These are phyloP conservation scores for Colletotrichum costaricense DNA, from an alignment of 2,329 filamentous ascomycete genomes.

Conservation along the genomic window DNA sequence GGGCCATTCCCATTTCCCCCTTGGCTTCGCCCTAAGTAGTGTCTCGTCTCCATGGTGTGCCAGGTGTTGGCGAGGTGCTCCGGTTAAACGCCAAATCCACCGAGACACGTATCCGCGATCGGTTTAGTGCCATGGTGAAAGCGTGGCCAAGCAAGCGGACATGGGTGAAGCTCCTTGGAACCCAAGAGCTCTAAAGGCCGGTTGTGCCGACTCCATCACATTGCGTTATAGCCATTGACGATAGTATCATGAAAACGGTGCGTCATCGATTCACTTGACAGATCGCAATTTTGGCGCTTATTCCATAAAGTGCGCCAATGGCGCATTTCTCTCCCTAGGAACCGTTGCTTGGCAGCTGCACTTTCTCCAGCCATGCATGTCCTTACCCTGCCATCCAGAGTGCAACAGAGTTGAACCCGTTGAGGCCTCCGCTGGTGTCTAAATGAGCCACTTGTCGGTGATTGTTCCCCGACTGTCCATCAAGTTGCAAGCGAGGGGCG, in stretches of 20 bases:
- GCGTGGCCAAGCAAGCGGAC: slow-evolving; percentile 15
- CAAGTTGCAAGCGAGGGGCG: neutral
- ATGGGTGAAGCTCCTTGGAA: slow-evolving; percentile 14
- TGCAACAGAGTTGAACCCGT: neutral
- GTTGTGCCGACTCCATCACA: slow-evolving; percentile 10
- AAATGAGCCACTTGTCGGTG: neutral
- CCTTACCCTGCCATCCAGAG: neutral
- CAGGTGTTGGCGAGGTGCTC: neutral
- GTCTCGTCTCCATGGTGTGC: neutral
- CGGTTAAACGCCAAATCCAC: neutral
- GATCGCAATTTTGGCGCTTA: slow-evolving; percentile 31
- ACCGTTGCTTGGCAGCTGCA: slow-evolving; percentile 16
- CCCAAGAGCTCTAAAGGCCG: slow-evolving; percentile 19
- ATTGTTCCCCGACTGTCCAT: neutral
- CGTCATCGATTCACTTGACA: slow-evolving; percentile 28
- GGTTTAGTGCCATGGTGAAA: slow-evolving; percentile 2
- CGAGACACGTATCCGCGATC: slow-evolving; percentile 9
- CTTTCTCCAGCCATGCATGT: neutral
- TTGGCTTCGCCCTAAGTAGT: neutral
- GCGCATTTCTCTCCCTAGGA: slow-evolving; percentile 5
- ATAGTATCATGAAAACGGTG: slow-evolving; percentile 15
- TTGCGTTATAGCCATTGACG: neutral
- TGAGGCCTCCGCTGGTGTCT: slow-evolving; percentile 22
- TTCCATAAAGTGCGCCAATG: neutral
- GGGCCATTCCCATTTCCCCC: slow-evolving; percentile 15